Conservation (phyloP, 31 red algal species). For the Bonnemaisonia californica region DNA sequence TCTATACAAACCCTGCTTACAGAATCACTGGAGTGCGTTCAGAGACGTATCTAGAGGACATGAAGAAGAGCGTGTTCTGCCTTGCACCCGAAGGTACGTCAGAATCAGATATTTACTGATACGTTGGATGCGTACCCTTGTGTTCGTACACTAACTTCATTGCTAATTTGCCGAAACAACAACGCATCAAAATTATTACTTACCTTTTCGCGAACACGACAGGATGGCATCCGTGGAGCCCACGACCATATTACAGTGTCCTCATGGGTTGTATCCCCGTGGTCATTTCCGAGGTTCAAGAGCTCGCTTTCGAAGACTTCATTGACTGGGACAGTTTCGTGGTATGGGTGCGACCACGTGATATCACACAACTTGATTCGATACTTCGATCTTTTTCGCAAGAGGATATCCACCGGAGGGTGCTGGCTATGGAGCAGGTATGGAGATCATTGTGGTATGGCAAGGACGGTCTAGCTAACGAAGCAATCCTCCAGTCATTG, state of each 20-base stretch:
- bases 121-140: too few relatives aligned
- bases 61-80: slow-evolving; percentile 62
- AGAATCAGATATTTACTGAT: neutral
- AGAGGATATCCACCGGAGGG: slow-evolving; percentile 24
- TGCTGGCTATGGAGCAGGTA: slow-evolving; percentile 43
- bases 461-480: slow-evolving; percentile 45
- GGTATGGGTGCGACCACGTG: slow-evolving; percentile 62
- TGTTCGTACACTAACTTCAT: too few relatives aligned
- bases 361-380: slow-evolving; percentile 40
- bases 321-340: slow-evolving; percentile 56
- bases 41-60: slow-evolving; percentile 57
- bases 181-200: neutral
- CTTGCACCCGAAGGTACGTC: slow-evolving; percentile 70
- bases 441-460: slow-evolving; percentile 76
- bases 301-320: slow-evolving; percentile 69
- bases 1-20: slow-evolving; percentile 43
- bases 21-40: slow-evolving; percentile 72
- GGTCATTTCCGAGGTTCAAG: slow-evolving; percentile 69
- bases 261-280: slow-evolving; percentile 77
- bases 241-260: slow-evolving; percentile 73
- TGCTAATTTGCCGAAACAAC: too few relatives aligned
- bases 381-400: slow-evolving; percentile 43
- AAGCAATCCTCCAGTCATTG: slow-evolving; percentile 41
- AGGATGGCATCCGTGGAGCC: slow-evolving; percentile 89
- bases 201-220: neutral